phyloP scores from a whole-genome alignment of 768 basidiomycete species.

The Russula olivacea region DNA sequence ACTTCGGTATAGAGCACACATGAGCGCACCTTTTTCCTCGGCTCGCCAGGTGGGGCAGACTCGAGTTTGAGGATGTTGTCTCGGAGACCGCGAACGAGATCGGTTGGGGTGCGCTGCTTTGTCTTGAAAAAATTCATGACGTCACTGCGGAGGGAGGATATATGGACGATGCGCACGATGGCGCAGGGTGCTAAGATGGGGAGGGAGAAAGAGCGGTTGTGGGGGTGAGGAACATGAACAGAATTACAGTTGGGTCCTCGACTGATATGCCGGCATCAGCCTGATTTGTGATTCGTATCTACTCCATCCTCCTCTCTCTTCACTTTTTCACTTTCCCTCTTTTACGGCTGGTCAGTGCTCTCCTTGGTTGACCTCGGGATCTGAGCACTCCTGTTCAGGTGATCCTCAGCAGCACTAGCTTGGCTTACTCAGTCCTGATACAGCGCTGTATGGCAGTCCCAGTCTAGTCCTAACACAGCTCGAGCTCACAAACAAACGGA shows the following conservation, averaged over 20 bases:
- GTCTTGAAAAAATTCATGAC: slow-evolving; percentile 95
- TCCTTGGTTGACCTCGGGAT: not conserved
- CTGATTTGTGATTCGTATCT: slow-evolving; percentile 17
- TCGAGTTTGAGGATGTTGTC: slow-evolving; percentile 80
- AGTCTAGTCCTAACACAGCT: not conserved
- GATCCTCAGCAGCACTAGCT: not conserved
- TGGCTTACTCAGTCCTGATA: not conserved
- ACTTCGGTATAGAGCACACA: not conserved
- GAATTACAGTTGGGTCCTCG: slow-evolving; percentile 3
- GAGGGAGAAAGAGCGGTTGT: not conserved
- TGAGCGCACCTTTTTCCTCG: slow-evolving; percentile 65
- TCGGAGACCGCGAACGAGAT: slow-evolving; percentile 74
- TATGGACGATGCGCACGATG: not conserved
- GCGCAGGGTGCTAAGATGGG: not conserved
- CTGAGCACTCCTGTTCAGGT: not conserved
- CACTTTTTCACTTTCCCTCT: not conserved
- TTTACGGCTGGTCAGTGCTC: not conserved
- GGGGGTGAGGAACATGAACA: slow-evolving; percentile 9
- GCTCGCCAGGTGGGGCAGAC: slow-evolving; percentile 66
- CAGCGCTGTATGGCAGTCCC: not conserved
- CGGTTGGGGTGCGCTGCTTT: slow-evolving; percentile 80
- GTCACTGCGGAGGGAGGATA: not conserved
- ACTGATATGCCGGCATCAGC: slow-evolving; percentile 21
- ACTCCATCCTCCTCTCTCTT: not conserved
- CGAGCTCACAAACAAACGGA: not conserved